Percentiles rank a stretch among this genome's conserved stretches.
Conservation (phyloP, 805 yeast genomes). For the Candida piceae region DNA sequence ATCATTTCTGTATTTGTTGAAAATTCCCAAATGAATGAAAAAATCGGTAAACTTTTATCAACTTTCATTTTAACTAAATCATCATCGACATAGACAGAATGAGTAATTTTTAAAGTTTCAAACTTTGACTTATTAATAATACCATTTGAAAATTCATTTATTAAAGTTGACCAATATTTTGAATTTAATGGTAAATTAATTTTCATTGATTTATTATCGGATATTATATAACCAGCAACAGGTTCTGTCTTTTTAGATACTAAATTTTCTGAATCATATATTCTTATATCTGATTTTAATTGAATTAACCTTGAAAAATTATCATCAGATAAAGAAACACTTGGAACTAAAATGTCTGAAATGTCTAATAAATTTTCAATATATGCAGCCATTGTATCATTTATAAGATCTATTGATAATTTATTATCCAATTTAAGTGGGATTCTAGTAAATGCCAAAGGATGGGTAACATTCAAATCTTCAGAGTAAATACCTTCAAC, state of each 20-base stretch:
- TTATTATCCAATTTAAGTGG: constrained; percentile 17
- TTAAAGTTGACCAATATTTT: constrained; percentile 28
- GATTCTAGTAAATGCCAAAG: constrained; percentile 23
- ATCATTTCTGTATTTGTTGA: constrained; percentile 12
- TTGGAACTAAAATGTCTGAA: constrained; percentile 11
- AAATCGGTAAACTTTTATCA: constrained; percentile 17
- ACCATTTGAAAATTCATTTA: constrained; percentile 30
- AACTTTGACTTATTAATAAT: constrained; percentile 18
- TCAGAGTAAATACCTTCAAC: constrained; percentile 20
- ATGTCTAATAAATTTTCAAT: constrained; percentile 22
- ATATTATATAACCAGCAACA: constrained; percentile 23
- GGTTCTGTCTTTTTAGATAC: constrained; percentile 26
- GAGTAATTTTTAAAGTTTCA: constrained; percentile 23
- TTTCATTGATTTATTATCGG: constrained; percentile 17
- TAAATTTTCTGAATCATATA: constrained; percentile 20
- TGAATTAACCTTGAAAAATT: constrained; percentile 26
- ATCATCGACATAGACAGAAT: constrained; percentile 27
- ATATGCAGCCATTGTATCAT: constrained; percentile 26
- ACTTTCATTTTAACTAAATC: constrained; percentile 17
- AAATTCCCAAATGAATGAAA: constrained; percentile 31
- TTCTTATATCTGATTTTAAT: constrained; percentile 22
- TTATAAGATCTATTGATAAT: constrained; percentile 20
- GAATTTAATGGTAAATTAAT: constrained; percentile 29
- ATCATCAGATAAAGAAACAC: constrained; percentile 6
- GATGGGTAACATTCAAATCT: constrained; percentile 16